A percentile compares a stretch with the other conserved stretches of the same genome.
phyloP scores from a whole-genome alignment of 192 early-diverging fungal species.

The Hyaloraphidium curvatum region DNA sequence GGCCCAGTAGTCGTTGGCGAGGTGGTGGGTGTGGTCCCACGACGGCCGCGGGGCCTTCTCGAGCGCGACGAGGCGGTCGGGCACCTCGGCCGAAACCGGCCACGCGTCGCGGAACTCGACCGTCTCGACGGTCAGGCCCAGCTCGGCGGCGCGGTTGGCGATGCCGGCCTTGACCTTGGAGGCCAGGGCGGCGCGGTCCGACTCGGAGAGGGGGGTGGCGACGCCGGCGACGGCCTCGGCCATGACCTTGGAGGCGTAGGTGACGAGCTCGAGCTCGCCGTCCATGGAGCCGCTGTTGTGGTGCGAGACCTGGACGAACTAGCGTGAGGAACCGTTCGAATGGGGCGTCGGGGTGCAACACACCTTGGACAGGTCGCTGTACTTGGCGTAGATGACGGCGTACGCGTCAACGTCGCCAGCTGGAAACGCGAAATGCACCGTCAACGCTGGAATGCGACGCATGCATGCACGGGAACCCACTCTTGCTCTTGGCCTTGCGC shows the following conservation, averaged over 20 bases:
- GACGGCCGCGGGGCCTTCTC: not conserved
- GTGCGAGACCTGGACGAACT: too few species aligned
- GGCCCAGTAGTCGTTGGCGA: conserved; percentile 1
- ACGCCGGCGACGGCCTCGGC: not conserved
- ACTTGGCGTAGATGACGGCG: not conserved
- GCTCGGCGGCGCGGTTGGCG: not conserved
- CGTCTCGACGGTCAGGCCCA: not conserved
- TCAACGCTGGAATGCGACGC: too few species aligned
- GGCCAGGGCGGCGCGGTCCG: not conserved
- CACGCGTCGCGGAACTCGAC: not conserved
- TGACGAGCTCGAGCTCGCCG: not conserved
- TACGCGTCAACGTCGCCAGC: not conserved
- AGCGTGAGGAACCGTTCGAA: too few species aligned
- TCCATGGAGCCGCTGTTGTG: not conserved
- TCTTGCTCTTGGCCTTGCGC: not conserved
- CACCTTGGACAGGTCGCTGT: not conserved
- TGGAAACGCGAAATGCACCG: not conserved
- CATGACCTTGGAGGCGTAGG: not conserved
- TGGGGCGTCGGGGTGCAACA: too few species aligned
- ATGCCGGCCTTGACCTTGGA: not conserved
- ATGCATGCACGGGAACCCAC: not conserved
- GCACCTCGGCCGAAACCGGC: not conserved
- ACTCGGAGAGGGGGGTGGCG: not conserved
- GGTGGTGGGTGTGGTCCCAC: conserved; percentile 1
- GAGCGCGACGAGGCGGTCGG: not conserved